phyloP scores from a whole-genome alignment of 495 filamentous ascomycete species.

The Tuber magnatum region DNA sequence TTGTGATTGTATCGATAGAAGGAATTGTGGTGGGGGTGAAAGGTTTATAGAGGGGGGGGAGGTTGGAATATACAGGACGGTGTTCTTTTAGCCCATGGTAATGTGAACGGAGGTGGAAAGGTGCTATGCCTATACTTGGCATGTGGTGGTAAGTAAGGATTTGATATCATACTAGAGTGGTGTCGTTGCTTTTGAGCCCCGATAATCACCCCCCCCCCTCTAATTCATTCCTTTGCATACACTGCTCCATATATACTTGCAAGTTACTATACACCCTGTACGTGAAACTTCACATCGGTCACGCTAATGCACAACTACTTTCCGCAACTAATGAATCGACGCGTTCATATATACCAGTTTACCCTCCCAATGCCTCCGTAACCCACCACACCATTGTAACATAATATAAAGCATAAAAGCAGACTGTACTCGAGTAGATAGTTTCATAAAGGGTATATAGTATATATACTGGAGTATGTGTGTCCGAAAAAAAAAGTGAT shows the following conservation, averaged over 20 bases:
- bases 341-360: background rate
- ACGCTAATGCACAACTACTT: background rate
- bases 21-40: background rate
- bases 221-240: background rate
- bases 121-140: background rate
- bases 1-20: background rate
- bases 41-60: no score
- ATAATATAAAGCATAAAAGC: background rate
- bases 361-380: background rate
- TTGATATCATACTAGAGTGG: background rate
- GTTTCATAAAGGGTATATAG: background rate
- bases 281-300: background rate
- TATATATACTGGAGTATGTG: background rate
- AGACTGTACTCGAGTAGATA: background rate
- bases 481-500: background rate
- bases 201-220: background rate
- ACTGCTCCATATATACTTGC: background rate
- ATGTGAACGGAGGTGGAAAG: background rate
- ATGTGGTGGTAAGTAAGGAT: background rate
- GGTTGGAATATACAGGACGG: background rate
- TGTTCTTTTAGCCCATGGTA: background rate
- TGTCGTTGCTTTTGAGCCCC: background rate
- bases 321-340: background rate
- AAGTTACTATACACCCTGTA: background rate
- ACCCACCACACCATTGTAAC: background rate